Conservation (phyloP, 805 yeast genomes). For the Candida chauliodis region DNA sequence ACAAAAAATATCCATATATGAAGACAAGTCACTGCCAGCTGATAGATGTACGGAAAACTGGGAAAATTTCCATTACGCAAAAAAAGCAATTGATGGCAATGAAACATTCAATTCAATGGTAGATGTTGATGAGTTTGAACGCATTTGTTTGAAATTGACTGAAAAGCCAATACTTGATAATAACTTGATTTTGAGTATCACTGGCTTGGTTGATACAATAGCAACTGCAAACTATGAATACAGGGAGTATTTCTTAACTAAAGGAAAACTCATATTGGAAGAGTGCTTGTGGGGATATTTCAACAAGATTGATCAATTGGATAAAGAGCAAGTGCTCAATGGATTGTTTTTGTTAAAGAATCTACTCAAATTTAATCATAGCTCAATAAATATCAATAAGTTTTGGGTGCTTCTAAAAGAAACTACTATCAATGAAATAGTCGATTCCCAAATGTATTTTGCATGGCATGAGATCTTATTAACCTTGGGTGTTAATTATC, state of each 20-base stretch:
- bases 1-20: constrained; percentile 37
- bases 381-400: constrained; percentile 5
- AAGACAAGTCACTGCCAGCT: constrained; percentile 38
- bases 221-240: constrained; percentile 13
- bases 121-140: constrained; percentile 8
- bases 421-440: constrained; percentile 1
- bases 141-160: constrained; percentile 4
- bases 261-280: constrained; percentile 17
- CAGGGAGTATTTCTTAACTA: constrained; percentile 13
- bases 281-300: constrained; percentile 19
- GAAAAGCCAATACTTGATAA: not conserved
- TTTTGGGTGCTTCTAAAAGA: constrained; percentile 1
- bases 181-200: constrained; percentile 3
- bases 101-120: not conserved
- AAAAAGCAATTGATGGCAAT: not conserved
- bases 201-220: constrained; percentile 4
- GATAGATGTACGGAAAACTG: constrained; percentile 34
- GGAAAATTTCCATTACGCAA: constrained; percentile 37
- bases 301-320: constrained; percentile 5
- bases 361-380: constrained; percentile 24
- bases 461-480: constrained; percentile 8
- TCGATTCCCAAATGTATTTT: constrained; percentile 8
- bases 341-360: constrained; percentile 37
- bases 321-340: constrained; percentile 16
- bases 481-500: not conserved